Evolutionary conservation across 495 filamentous ascomycete species (phyloP).

Genomic region (Podospora pseudoanserina): DNA sequence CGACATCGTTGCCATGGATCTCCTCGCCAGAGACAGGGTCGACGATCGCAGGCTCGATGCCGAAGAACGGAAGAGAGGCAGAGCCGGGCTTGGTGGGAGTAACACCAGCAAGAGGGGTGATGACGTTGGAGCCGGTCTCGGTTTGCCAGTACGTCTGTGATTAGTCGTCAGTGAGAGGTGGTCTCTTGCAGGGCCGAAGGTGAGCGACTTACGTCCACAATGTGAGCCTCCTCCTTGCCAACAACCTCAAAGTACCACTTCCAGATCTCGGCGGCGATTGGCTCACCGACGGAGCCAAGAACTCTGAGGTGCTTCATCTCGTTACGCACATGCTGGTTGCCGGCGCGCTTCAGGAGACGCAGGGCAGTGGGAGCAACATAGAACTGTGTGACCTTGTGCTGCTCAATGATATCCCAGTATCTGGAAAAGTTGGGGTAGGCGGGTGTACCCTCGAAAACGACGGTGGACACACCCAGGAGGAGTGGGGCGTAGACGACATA

Average conservation of each 20-base stretch:
- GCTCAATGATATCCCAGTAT: constrained; percentile 97
- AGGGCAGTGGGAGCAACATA: constrained; percentile 96
- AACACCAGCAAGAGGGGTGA: constrained; percentile 69
- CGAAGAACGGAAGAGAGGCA: constrained; percentile 87
- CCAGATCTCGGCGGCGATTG: constrained; percentile 98
- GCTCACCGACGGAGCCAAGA: constrained; percentile 95
- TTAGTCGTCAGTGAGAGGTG: constrained; percentile 7
- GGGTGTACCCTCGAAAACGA: constrained; percentile 98
- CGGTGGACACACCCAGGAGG: constrained; percentile 84
- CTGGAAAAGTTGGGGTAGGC: constrained; percentile 97
- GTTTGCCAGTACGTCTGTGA: constrained; percentile 99
- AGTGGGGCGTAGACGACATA: constrained; percentile 98
- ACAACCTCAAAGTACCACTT: constrained; percentile 99
- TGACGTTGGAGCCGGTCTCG: constrained; percentile 94
- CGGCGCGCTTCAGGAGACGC: constrained; percentile 88
- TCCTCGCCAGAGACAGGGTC: constrained; percentile 95
- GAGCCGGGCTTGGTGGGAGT: constrained; percentile 77
- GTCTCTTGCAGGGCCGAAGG: neutral
- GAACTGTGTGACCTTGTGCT: constrained; percentile 94
- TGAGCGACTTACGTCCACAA: constrained; percentile 79
- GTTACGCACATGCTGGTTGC: constrained; percentile 83
- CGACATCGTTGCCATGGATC: constrained; percentile 92
- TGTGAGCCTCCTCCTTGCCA: constrained; percentile 86
- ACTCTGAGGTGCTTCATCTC: constrained; percentile 87
- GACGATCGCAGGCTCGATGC: constrained; percentile 96